These are phyloP conservation scores for Trichothecium roseum DNA, from an alignment of 2,329 filamentous ascomycete species.

Conservation along the genomic window DNA sequence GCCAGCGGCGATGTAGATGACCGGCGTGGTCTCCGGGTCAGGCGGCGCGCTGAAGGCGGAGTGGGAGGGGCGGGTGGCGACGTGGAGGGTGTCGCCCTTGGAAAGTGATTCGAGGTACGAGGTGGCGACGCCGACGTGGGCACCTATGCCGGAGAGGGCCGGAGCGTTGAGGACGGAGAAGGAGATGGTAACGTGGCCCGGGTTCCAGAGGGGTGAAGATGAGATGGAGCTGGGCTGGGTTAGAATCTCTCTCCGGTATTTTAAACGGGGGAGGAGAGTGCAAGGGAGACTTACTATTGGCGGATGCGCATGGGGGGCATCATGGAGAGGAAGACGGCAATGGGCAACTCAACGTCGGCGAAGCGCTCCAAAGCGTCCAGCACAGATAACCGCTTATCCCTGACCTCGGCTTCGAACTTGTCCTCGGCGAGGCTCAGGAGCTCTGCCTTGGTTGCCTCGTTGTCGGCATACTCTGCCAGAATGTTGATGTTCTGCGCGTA, in stretches of 20 bases:
- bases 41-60: constrained; percentile 33
- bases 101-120: constrained; percentile 42
- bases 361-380: constrained; percentile 53
- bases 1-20: constrained; percentile 36
- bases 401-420: constrained; percentile 26
- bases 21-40: constrained; percentile 27
- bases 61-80: constrained; percentile 31
- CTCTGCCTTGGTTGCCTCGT: constrained; percentile 20
- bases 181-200: constrained; percentile 46
- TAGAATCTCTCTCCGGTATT: neutral
- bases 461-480: constrained; percentile 11
- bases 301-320: constrained; percentile 48
- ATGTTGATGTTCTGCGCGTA: constrained; percentile 22
- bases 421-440: constrained; percentile 27
- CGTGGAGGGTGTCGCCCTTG: constrained; percentile 25
- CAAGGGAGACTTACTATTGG: constrained; percentile 16
- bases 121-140: constrained; percentile 45
- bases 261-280: neutral
- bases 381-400: constrained; percentile 40
- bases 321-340: constrained; percentile 51
- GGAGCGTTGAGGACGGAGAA: constrained; percentile 50
- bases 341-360: constrained; percentile 38
- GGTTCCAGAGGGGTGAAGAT: constrained; percentile 51
- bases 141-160: constrained; percentile 30
- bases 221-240: constrained; percentile 45